Base-by-base conservation (phyloP, 768 basidiomycete genomes). In the Suillus brevipes region DNA sequence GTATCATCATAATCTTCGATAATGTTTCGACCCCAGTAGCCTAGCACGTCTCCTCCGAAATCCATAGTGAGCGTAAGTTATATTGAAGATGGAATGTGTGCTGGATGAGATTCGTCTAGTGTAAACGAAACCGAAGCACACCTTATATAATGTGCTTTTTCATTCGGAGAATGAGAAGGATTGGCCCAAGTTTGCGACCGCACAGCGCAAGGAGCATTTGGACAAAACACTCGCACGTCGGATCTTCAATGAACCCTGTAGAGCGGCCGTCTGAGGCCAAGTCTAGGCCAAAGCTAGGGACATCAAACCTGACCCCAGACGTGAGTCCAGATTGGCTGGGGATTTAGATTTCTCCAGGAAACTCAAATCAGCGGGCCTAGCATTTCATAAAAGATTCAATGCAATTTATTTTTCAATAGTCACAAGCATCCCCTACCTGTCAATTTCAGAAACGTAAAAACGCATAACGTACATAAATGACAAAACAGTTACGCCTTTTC, bases 21-120 rank as follows among this genome's bases (percentile, higher is more conserved):
- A 0, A 72, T 61, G 10, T 50, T 58, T 60, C 57, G 64, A 37
- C 72, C 72, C 1, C 42, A 63, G 42, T 65, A 70, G 4, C 63
- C 72, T 0, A 72, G 47, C 1, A 66, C 66, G 42, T 73, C 72
- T 14, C 70, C 70, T 1, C 37, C 4, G 14, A 72, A 72, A 68
- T 60, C 16, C 64, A 69, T 66, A 20, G 23, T 40, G 42, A 59
- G 23, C 6, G 38, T 5, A 42, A 42, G 23, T 40, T 18, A 6
- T 40, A 13, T 59, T 28, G 38, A 42, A 28, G 57, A 13, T 59
- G 6, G 10, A 16, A 28, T 28, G 40, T 14, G 34, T 5, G 25
- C 40, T 28, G 18, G 9, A 28, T 20, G 18, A 28, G 25, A 20
- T 28, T 34, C 34, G 34, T 34, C 34, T 34, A 34, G 34, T 34